Percentiles rank a stretch among this genome's conserved stretches.
Conservation (phyloP, 805 yeast genomes). For the Metschnikowia lunata region DNA sequence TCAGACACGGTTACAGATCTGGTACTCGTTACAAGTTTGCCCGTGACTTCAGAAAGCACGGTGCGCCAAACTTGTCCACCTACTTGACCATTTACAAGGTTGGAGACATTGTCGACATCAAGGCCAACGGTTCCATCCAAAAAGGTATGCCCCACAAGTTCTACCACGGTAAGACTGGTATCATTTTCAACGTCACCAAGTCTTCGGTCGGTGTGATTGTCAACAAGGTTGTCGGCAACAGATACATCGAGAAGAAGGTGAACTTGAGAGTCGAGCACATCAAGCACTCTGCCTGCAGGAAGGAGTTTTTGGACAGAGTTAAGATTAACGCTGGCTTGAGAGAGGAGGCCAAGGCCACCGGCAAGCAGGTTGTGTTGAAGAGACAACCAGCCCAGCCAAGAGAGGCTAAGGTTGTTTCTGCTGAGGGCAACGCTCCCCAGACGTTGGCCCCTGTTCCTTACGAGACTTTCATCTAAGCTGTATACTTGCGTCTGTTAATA, state of each 20-base stretch:
- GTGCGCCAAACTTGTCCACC: constrained; percentile 89
- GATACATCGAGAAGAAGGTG: constrained; percentile 98
- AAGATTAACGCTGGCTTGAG: constrained; percentile 92
- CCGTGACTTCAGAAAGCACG: constrained; percentile 99
- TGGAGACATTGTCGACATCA: constrained; percentile 99
- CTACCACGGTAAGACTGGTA: constrained; percentile 99
- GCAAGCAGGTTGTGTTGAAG: constrained; percentile 87
- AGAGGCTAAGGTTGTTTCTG: constrained; percentile 78
- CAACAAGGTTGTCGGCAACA: constrained; percentile 98
- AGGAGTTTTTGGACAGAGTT: constrained; percentile 98
- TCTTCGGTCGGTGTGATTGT: constrained; percentile 96
- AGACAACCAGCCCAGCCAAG: constrained; percentile 99
- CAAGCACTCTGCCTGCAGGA: constrained; percentile 99
- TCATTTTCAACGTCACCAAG: constrained; percentile 98
- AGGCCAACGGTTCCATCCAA: constrained; percentile 98
- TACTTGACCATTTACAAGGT: constrained; percentile 98
- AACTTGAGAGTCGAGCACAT: constrained; percentile 98
- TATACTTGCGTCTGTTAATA: constrained; percentile 10
- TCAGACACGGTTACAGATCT: constrained; percentile 96
- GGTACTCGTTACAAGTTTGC: constrained; percentile 99
- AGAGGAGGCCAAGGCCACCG: constrained; percentile 91
- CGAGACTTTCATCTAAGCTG: constrained; percentile 94
- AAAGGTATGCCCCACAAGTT: constrained; percentile 99
- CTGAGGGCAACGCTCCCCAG: constrained; percentile 84
- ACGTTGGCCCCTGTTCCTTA: constrained; percentile 98